Conservation (phyloP, 345 rosid genomes). For the Pseudoturritis turrita region DNA sequence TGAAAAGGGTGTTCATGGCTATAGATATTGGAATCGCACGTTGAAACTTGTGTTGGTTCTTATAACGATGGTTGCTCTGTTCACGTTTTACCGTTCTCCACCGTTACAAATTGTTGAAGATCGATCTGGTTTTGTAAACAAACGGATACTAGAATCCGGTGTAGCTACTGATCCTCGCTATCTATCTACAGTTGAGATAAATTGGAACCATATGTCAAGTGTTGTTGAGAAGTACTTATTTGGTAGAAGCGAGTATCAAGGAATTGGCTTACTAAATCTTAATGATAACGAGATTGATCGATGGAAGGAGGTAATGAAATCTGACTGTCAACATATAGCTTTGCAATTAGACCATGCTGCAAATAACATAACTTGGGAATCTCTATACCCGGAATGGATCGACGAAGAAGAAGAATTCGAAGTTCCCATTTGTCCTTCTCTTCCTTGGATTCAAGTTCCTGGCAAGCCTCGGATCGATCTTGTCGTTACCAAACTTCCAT, state of each 20-base stretch:
- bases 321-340: conserved; percentile 56
- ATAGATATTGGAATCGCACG: conserved; percentile 49
- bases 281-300: conserved; percentile 50
- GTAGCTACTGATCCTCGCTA: conserved; percentile 52
- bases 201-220: conserved; percentile 60
- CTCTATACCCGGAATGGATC: conserved; percentile 86
- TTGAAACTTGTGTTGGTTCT: conserved; percentile 49
- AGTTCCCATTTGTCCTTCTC: conserved; percentile 74
- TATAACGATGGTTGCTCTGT: conserved; percentile 50
- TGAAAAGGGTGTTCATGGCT: conserved; percentile 49
- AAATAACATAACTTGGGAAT: conserved; percentile 65
- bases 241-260: conserved; percentile 49
- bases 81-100: conserved; percentile 65
- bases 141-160: conserved; percentile 44
- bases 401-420: conserved; percentile 86
- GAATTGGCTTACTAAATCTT: conserved; percentile 72
- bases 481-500: conserved; percentile 75
- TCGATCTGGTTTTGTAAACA: conserved; percentile 41
- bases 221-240: conserved; percentile 43
- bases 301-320: conserved; percentile 49
- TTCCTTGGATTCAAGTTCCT: conserved; percentile 62
- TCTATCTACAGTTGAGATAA: conserved; percentile 43
- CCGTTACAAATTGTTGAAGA: conserved; percentile 51
- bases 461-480: conserved; percentile 76
- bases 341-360: conserved; percentile 44